Base-by-base conservation (phyloP, 2,329 filamentous ascomycete genomes). In the Beauveria pseudobassiana region DNA sequence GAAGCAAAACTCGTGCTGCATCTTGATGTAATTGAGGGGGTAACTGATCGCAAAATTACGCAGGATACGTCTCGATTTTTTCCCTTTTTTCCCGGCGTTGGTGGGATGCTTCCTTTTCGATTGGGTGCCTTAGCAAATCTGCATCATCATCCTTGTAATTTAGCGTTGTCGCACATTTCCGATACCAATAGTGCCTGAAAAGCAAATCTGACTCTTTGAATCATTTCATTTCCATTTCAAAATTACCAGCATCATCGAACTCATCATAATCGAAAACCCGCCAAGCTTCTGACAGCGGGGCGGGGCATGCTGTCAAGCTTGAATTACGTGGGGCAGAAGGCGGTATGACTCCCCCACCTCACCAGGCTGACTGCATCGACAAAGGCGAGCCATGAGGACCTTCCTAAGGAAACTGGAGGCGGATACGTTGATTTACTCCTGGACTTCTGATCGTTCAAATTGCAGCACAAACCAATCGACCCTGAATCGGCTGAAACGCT, bases 1-100 rank as follows among this genome's bases (percentile, higher is more conserved):
- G 82, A 90, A 90, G 77, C 87, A 90, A 74, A 91, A 91, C 76
- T 88, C 86, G 26, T 91, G 88, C 82, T 90, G 88, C 72, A 69
- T 85, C 63, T 71, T 89, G 69, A 89, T 89, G 86, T 90, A 83
- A 14, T 40, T 18, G 18, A 46, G 26, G 18, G 18, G 30, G 30
- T 12, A 48, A 26, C 12, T 28, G 59, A 61, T 24, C 50, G 59
- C 20, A 61, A 54, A 54, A 20, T 40, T 28, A 49, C 20, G 4
- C 55, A 61, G 34, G 7, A 40, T 8, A 28, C 12, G 18, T 48
- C 5, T 40, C 40, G 22, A 5, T 18, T 24, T 48, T 28, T 34
- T 38, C n/a, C n/a, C 10, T 18, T 34, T 34, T 40, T 18, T 45
- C n/a, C 46, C 8, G 58, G 48, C 49, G 58, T 60, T 48, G 26